phyloP scores from a whole-genome alignment of 2,329 filamentous ascomycete genomes.

The Fusarium decemcellulare region DNA sequence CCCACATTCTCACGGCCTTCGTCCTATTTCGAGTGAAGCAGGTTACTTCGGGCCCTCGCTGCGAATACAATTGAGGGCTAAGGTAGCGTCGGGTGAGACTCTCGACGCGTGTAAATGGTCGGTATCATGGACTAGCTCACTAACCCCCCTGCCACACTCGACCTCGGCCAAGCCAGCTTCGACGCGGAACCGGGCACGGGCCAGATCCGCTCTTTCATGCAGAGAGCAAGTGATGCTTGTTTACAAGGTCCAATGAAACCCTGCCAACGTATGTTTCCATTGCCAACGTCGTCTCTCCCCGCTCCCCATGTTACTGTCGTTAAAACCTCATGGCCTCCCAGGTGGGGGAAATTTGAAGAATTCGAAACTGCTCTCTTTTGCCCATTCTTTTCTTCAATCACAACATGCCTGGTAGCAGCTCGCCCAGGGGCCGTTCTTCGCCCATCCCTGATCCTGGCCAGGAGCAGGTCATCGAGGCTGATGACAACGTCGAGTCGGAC shows the following conservation, averaged over 20 bases:
- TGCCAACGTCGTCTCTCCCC: constrained; percentile 3
- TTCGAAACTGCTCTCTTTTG: background rate
- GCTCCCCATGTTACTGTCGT: background rate
- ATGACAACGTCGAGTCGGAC: background rate
- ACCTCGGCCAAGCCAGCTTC: background rate
- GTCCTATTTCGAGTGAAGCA: background rate
- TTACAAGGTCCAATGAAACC: background rate
- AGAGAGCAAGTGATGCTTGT: background rate
- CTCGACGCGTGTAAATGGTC: background rate
- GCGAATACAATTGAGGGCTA: background rate
- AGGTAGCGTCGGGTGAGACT: background rate
- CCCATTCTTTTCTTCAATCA: background rate
- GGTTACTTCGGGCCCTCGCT: background rate
- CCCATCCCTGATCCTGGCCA: background rate
- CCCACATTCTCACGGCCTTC: background rate
- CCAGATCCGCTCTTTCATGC: constrained; percentile 6
- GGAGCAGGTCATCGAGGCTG: constrained; percentile 12
- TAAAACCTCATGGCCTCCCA: background rate
- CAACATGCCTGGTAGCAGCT: constrained; percentile 2
- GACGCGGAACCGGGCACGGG: constrained; percentile 4
- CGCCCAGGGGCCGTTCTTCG: background rate
- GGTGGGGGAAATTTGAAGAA: background rate
- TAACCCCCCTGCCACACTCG: background rate
- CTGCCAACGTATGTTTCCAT: constrained; percentile 9
- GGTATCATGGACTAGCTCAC: background rate